These are phyloP conservation scores for Calonectria fujianensis DNA, from an alignment of 2,329 filamentous ascomycete species.

Conservation along the genomic window DNA sequence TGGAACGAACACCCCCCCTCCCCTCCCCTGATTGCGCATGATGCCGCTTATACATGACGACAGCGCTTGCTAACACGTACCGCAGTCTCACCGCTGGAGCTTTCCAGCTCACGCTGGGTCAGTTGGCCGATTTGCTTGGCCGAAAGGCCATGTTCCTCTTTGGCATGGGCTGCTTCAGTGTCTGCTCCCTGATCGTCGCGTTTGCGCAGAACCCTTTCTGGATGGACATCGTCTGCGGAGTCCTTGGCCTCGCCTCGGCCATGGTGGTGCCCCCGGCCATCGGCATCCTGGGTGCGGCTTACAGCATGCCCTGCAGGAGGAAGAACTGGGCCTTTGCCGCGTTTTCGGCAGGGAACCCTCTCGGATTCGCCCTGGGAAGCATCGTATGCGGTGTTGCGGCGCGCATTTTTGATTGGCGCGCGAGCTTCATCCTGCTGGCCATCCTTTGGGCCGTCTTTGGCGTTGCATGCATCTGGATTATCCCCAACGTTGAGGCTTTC, in stretches of 20 bases:
- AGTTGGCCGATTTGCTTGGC: constrained; percentile 41
- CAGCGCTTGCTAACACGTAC: neutral
- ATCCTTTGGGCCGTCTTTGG: constrained; percentile 79
- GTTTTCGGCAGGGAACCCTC: constrained; percentile 67
- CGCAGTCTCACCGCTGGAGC: constrained; percentile 74
- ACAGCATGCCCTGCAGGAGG: constrained; percentile 75
- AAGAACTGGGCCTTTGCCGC: constrained; percentile 80
- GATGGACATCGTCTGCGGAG: constrained; percentile 74
- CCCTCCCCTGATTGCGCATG: neutral
- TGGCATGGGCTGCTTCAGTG: constrained; percentile 49
- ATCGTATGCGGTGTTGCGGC: constrained; percentile 78
- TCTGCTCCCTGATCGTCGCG: constrained; percentile 47
- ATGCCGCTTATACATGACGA: neutral
- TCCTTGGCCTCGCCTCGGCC: constrained; percentile 79
- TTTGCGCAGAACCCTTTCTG: constrained; percentile 52
- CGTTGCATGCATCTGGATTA: constrained; percentile 75
- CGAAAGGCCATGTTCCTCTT: constrained; percentile 46
- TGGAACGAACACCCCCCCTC: too few relatives aligned
- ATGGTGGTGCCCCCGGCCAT: constrained; percentile 78
- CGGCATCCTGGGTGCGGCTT: constrained; percentile 78
- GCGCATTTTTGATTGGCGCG: constrained; percentile 77
- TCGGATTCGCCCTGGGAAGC: constrained; percentile 65
- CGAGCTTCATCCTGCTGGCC: constrained; percentile 76
- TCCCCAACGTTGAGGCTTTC: constrained; percentile 72
- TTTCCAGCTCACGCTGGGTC: constrained; percentile 77